Evolutionary conservation across 176 grass and related monocot species (phyloP), one percentile per base, ranked within the genome.

Genomic region (Cenchrus fungigraminus): DNA sequence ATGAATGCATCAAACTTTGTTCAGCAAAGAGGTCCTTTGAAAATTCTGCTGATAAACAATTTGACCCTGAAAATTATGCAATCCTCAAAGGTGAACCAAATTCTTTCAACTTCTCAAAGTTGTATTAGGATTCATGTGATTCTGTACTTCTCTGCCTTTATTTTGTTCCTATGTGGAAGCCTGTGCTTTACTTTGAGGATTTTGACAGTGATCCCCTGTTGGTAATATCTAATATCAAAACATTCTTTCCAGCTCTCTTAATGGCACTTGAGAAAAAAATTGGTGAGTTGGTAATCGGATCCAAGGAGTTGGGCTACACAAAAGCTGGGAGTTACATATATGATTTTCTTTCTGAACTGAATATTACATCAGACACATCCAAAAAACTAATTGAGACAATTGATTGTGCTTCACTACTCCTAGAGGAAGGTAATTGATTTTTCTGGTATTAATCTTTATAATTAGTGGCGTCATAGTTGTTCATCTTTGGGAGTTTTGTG

Each of bases 11-110:
- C 68, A 90, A 98, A 63, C 45, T 95, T 45, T 98, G 93, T 76
- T 71, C 86, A 65, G 78, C 69, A 71, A 98, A 89, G 90, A 87
- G 91, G 79, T 87, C 81, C 80, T 65, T 86, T 69, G 93, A 92
- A 65, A 91, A 89, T 59, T 89, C 91, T 51, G 78, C 91, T 80
- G 93, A 95, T 80, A 98, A 98, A 80, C 91, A 95, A 64, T 89
- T 94, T 87, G 91, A 98, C 63, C 96, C 96, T 73, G 96, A 98
- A 80, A 95, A 94, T 81, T 98, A 92, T 98, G 93, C 93, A 88
- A 98, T 98, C 71, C 96, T 98, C 29, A 93, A 89, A 95, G 96
- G 96, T 92, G 71, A 75, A 68, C 29, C 5, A 29, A 67, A 32
- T 68, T 78, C 71, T 49, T 71, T 62, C 56, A 72, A 6, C 19